Base-by-base conservation (phyloP, 768 basidiomycete genomes). In the Porpolomopsis calyptriformis region DNA sequence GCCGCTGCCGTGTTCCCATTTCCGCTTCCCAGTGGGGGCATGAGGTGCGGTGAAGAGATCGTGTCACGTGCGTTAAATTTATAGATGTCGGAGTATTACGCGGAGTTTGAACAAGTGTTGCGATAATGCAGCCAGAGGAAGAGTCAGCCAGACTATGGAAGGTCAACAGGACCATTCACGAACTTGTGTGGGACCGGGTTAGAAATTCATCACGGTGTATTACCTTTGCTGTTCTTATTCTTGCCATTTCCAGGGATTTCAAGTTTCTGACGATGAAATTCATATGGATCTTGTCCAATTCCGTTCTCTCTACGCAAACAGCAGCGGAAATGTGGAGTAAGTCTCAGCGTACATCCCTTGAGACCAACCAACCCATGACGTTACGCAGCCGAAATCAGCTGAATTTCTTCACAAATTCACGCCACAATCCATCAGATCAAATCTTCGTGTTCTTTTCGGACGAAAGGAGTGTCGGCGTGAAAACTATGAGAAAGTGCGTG, bases 401-500 rank as follows among this genome's bases (percentile, higher is more conserved):
- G 56, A 89, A 89, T 61, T 98, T 97, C 71, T 89, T 82, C 64
- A 90, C 91, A 9, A 81, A 84, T 53, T 77, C 79, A 12, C 68
- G 70, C 48, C 66, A 69, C 10, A 82, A 85, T 53, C 69, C 77
- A 20, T 63, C 66, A 7, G 82, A 91, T 55, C 84, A 87, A 62
- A 88, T 99, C 56, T 98, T 88, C 55, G 71, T 98, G 16, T 97
- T 87, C 63, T 99, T 94, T 65, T 82, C 90, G n/a, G 91, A 93
- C 38, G 96, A 98, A 64, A 77, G 71, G 62, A 90, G 88, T 57
- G 96, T 98, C 5, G 89, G 92, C 49, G 91, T 98, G 36, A 94
- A 96, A 65, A 90, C 92, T 3, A 97, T 98, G 90, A 73, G 92
- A 69, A 94, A 91, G 94, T 96, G 62, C 45, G 84, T 72, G 19